Percentiles rank a stretch among this genome's conserved stretches.
phyloP scores from a whole-genome alignment of 2,329 filamentous ascomycete species.

The Xylaria sp. region DNA sequence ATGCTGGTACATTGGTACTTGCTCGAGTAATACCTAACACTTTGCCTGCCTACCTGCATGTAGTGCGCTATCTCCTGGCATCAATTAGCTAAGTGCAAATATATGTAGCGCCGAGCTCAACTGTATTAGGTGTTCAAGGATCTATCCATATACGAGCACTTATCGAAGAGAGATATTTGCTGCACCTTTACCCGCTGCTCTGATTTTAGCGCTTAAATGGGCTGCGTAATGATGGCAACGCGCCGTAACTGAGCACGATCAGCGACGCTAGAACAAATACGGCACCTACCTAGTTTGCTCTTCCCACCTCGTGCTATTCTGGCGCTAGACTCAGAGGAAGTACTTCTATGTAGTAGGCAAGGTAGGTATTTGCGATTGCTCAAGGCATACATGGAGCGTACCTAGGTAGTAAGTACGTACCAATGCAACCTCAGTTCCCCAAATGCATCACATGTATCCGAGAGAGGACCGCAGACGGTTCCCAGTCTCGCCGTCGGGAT shows the following conservation, averaged over 20 bases:
- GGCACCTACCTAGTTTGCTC: constrained; percentile 8
- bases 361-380: constrained; percentile 14
- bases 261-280: constrained; percentile 19
- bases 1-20: neutral
- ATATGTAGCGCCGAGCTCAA: neutral
- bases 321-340: neutral
- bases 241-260: constrained; percentile 4
- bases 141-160: neutral
- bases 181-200: neutral
- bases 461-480: neutral
- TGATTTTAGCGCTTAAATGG: constrained; percentile 14
- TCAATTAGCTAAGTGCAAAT: neutral
- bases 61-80: neutral
- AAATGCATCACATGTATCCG: constrained; percentile 3
- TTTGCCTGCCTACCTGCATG: too few relatives aligned
- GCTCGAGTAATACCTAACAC: too few relatives aligned
- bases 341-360: neutral
- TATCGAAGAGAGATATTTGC: neutral
- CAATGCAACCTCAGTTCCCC: neutral
- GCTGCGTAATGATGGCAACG: constrained; percentile 9
- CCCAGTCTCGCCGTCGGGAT: constrained; percentile 18
- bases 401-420: constrained; percentile 2
- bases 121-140: neutral
- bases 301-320: constrained; percentile 20
- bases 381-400: neutral